Conservation (phyloP, 345 rosid species). For the Geranium brycei region DNA sequence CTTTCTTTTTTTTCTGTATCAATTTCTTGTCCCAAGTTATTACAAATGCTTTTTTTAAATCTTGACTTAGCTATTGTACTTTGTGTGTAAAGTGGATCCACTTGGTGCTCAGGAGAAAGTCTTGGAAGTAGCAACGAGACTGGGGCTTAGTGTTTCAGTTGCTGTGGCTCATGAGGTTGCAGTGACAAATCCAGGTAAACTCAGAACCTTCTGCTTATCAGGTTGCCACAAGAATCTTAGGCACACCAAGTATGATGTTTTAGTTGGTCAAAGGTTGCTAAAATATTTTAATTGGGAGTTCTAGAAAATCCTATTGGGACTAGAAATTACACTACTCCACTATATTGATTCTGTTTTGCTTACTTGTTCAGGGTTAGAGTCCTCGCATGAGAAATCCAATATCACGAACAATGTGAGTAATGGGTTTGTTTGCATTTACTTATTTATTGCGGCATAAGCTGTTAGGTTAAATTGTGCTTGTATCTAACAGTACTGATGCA, state of each 20-base stretch:
- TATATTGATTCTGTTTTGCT: neutral
- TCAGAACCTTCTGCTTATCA: neutral
- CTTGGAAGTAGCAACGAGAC: conserved; percentile 43
- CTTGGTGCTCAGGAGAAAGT: conserved; percentile 63
- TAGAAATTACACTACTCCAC: neutral
- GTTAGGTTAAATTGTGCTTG: neutral
- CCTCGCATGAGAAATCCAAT: conserved; percentile 19
- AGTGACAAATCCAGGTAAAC: conserved; percentile 26
- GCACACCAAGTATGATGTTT: neutral
- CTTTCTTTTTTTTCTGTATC: neutral
- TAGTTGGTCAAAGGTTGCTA: neutral
- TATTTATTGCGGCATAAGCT: neutral
- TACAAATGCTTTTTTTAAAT: neutral
- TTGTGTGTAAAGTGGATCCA: conserved; percentile 49
- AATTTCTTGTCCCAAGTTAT: neutral
- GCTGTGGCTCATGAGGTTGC: conserved; percentile 67
- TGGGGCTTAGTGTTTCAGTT: conserved; percentile 52
- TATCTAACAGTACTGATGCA: neutral
- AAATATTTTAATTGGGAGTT: neutral
- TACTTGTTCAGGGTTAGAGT: conserved; percentile 27
- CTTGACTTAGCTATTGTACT: neutral
- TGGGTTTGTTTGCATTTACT: conserved; percentile 5
- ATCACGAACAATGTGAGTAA: conserved; percentile 43
- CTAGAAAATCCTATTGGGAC: neutral
- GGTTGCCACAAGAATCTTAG: neutral